Evolutionary conservation across 2,329 filamentous ascomycete genomes (phyloP).

Genomic region (Diaporthe citriasiana): DNA sequence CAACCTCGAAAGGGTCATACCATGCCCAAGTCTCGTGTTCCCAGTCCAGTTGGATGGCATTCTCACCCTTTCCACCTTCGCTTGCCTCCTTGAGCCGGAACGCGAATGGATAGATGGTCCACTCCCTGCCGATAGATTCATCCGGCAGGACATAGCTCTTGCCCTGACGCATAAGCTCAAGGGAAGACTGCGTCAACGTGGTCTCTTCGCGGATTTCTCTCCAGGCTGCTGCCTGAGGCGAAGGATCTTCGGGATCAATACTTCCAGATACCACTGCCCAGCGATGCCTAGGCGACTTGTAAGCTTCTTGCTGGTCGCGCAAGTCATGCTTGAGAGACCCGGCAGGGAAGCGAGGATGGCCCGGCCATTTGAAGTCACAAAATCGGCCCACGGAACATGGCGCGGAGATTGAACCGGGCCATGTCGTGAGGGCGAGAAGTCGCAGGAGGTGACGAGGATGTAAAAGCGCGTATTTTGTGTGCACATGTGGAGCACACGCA

Average conservation of each 20-base stretch:
- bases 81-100: constrained; percentile 62
- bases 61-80: constrained; percentile 56
- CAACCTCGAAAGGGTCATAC: constrained; percentile 66
- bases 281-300: constrained; percentile 59
- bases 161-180: constrained; percentile 68
- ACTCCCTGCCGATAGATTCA: constrained; percentile 65
- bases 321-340: background rate
- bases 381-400: background rate
- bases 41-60: constrained; percentile 69
- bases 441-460: background rate
- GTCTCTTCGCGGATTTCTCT: constrained; percentile 76
- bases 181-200: constrained; percentile 59
- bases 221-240: constrained; percentile 69
- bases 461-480: constrained; percentile 2
- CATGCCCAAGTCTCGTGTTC: constrained; percentile 73
- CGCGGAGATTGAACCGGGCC: background rate
- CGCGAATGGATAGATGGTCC: constrained; percentile 75
- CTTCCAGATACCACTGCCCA: constrained; percentile 74
- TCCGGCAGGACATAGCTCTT: constrained; percentile 72
- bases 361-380: background rate
- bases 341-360: background rate
- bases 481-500: background rate
- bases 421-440: background rate
- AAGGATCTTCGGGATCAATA: constrained; percentile 67
- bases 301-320: constrained; percentile 19